A percentile compares a stretch with the other conserved stretches of the same genome.
Evolutionary conservation across 2,329 filamentous ascomycete genomes (phyloP).

Genomic region (Hypocreales sp.): DNA sequence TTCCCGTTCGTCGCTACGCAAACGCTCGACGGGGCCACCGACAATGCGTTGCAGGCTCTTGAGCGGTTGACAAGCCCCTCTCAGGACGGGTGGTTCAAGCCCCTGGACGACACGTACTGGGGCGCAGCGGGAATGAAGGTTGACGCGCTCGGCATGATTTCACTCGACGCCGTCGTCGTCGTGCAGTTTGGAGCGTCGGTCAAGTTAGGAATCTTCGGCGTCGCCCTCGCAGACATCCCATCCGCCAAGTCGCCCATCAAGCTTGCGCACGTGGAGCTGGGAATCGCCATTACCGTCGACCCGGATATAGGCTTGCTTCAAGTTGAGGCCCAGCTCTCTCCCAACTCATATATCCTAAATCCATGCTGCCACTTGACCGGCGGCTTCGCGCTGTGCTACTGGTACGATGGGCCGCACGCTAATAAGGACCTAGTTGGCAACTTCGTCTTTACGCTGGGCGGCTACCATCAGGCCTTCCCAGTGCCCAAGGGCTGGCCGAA

Average conservation of each 20-base stretch:
- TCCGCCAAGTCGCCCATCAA: constrained; percentile 4
- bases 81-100: constrained; percentile 14
- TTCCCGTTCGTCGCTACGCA: constrained; percentile 8
- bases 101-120: constrained; percentile 17
- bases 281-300: constrained; percentile 17
- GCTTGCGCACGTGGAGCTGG: constrained; percentile 21
- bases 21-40: not conserved
- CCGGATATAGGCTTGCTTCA: constrained; percentile 17
- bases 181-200: constrained; percentile 15
- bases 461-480: constrained; percentile 23
- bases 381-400: constrained; percentile 24
- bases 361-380: constrained; percentile 24
- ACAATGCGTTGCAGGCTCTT: constrained; percentile 1
- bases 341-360: constrained; percentile 21
- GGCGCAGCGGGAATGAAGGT: constrained; percentile 20
- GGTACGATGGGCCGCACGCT: constrained; percentile 14
- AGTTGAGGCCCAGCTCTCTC: constrained; percentile 22
- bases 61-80: constrained; percentile 1
- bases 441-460: constrained; percentile 29
- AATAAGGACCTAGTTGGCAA: constrained; percentile 14
- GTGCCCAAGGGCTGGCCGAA: constrained; percentile 19
- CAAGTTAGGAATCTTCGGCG: constrained; percentile 18
- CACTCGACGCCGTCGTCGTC: constrained; percentile 17
- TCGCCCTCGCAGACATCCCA: constrained; percentile 15
- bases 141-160: constrained; percentile 21